Percentiles rank a stretch among this genome's conserved stretches.
These are phyloP conservation scores for Chrysanthemum lavandulifolium DNA, from an alignment of 129 eudicot species.

Conservation along the genomic window DNA sequence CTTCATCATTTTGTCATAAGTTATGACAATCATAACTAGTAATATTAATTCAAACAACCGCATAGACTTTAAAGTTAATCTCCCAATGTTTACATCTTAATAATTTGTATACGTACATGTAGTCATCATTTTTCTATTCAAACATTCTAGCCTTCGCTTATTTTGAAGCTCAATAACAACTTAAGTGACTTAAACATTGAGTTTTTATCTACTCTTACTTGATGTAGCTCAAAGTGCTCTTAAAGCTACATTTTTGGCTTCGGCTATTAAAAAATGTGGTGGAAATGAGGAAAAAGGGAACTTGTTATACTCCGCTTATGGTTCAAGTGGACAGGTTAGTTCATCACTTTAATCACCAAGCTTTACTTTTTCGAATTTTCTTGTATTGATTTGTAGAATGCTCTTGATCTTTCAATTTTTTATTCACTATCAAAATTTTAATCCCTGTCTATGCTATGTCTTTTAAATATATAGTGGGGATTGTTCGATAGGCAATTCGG, in stretches of 20 bases:
- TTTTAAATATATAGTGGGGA: constrained; percentile 62
- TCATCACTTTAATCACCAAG: neutral
- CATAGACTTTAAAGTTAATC: too few species aligned
- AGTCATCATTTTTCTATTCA: neutral
- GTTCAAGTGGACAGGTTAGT: constrained; percentile 88
- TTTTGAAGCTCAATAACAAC: constrained; percentile 9
- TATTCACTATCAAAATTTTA: too few species aligned
- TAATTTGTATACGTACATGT: neutral
- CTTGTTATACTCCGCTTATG: constrained; percentile 71
- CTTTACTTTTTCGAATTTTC: neutral
- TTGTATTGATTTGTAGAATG: constrained; percentile 4
- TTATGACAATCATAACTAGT: too few species aligned
- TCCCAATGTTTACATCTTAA: neutral
- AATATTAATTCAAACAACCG: too few species aligned
- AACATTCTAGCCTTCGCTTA: neutral
- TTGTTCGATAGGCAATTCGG: constrained; percentile 82
- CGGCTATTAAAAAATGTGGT: constrained; percentile 96
- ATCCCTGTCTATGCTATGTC: too few species aligned
- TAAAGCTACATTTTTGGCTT: constrained; percentile 78
- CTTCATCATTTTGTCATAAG: neutral
- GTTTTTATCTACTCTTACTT: constrained; percentile 4
- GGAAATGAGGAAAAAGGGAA: constrained; percentile 93
- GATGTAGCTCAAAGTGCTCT: constrained; percentile 86
- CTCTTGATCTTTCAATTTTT: too few species aligned
- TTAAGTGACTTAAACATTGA: constrained; percentile 22